Evolutionary conservation across 2,329 filamentous ascomycete genomes (phyloP), one percentile per base, ranked within the genome.

Genomic region (Cladosporium sphaerospermum): DNA sequence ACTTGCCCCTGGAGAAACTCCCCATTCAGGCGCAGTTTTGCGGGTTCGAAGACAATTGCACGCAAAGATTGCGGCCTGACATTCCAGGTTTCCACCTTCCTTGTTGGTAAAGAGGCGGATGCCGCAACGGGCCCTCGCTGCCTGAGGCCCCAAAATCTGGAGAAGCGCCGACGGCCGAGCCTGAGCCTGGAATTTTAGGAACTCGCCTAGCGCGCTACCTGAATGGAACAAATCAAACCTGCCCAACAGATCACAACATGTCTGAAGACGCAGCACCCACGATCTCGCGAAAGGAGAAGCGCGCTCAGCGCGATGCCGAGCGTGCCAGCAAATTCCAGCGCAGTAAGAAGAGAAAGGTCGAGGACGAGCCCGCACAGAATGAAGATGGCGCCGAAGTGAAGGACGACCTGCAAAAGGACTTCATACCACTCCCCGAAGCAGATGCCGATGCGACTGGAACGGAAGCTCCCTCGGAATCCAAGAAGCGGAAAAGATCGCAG

Each of bases 221-320:
- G 10, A 39, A 39, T 39, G 11, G 8, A 39, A 39, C n/a, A 39
- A 6, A 14, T 14, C 10, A 14, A n/a, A 14, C 16, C 11, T 14
- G 4, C 36, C 36, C 36, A 39, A 4, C 8, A 39, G 36, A 16
- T 3, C 11, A 3, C 8, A 45, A 31, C 23, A 62, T 67, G 65
- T 65, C 65, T 50, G 47, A 61, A 54, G 65, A 65, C 8, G 56
- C 52, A 11, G 56, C 54, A 9, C 57, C 52, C 16, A 41, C 54
- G 1, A 44, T 64, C 8, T 64, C 60, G 9, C 56, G 63, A 45
- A 69, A 69, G 54, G 65, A 66, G 40, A 69, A 66, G 59, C 68
- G 68, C 48, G 67, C 65, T 14, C 62, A 63, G 41, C 57, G 68
- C 45, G 67, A 69, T 50, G 65, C 66, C 19, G 67, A 69, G 56